Percentiles rank a stretch among this genome's conserved stretches.
Conservation (phyloP, 768 basidiomycete genomes). For the Suillus subluteus region DNA sequence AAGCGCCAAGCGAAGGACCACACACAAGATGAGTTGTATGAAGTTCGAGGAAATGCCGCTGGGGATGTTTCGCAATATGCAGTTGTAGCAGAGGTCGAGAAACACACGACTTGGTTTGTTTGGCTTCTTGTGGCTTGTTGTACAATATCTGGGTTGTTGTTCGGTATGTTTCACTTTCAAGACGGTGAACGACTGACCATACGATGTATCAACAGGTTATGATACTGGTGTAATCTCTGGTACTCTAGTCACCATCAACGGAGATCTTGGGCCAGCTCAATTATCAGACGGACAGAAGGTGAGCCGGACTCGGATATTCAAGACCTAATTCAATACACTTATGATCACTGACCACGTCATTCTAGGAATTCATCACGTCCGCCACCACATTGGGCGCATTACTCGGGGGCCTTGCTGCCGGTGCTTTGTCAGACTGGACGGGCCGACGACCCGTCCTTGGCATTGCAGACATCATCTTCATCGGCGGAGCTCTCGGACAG, state of each 20-base stretch:
- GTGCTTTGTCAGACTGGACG: slow-evolving; percentile 70
- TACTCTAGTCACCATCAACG: slow-evolving; percentile 73
- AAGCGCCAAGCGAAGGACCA: slow-evolving; percentile 12
- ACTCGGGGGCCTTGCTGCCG: slow-evolving; percentile 72
- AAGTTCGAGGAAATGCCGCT: slow-evolving; percentile 16
- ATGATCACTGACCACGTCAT: background rate
- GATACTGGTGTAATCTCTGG: slow-evolving; percentile 84
- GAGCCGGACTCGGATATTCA: background rate
- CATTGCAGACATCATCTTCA: slow-evolving; percentile 73
- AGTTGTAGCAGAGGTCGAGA: slow-evolving; percentile 67
- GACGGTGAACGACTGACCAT: slow-evolving; percentile 8
- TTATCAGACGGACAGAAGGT: slow-evolving; percentile 71
- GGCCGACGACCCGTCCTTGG: slow-evolving; percentile 68
- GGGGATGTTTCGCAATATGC: slow-evolving; percentile 64
- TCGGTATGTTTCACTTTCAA: slow-evolving; percentile 47
- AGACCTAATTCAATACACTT: background rate
- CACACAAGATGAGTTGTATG: slow-evolving; percentile 16
- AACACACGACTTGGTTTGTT: slow-evolving; percentile 70
- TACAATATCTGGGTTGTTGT: slow-evolving; percentile 77
- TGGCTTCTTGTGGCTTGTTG: slow-evolving; percentile 77
- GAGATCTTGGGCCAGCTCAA: slow-evolving; percentile 60
- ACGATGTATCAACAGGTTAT: slow-evolving; percentile 52
- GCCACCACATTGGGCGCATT: slow-evolving; percentile 79
- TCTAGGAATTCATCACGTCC: slow-evolving; percentile 79
- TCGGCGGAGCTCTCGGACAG: slow-evolving; percentile 73